Conservation (phyloP, 768 basidiomycete genomes). For the Tricholomella constricta region DNA sequence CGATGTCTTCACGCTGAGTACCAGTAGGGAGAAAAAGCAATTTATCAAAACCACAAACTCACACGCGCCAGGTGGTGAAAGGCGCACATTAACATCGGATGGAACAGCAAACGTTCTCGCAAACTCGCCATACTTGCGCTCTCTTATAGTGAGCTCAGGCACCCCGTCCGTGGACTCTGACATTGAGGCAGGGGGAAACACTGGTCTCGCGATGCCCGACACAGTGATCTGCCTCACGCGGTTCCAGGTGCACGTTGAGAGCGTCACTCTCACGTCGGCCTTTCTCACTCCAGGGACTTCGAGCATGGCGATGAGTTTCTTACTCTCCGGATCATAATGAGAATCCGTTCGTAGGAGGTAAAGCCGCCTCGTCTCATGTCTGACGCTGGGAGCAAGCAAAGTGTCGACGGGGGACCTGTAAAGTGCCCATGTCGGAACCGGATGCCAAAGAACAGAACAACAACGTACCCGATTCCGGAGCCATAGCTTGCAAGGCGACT, state of each 20-base stretch:
- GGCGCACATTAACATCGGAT: slow-evolving; percentile 54
- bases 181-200: slow-evolving; percentile 31
- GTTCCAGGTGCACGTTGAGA: slow-evolving; percentile 63
- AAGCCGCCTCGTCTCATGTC: slow-evolving; percentile 22
- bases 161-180: slow-evolving; percentile 21
- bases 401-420: slow-evolving; percentile 24
- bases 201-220: slow-evolving; percentile 44
- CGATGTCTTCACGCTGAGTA: slow-evolving; percentile 49
- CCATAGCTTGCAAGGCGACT: slow-evolving; percentile 24
- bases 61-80: slow-evolving; percentile 19
- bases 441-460: neutral
- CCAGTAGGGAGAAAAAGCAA: slow-evolving; percentile 19
- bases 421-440: neutral
- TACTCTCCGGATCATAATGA: slow-evolving; percentile 53
- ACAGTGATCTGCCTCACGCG: slow-evolving; percentile 64
- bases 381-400: slow-evolving; percentile 14
- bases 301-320: slow-evolving; percentile 57
- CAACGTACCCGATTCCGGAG: slow-evolving; percentile 25
- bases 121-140: slow-evolving; percentile 57
- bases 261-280: slow-evolving; percentile 56
- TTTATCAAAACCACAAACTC: slow-evolving; percentile 17
- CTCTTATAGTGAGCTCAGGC: slow-evolving; percentile 34
- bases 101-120: slow-evolving; percentile 56
- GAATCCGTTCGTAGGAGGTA: slow-evolving; percentile 63
- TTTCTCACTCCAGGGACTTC: slow-evolving; percentile 71